A percentile compares a stretch with the other conserved stretches of the same genome.
Conservation (phyloP, 225 moss, liverwort and hornwort genomes). For the Takakia lepidozioides region DNA sequence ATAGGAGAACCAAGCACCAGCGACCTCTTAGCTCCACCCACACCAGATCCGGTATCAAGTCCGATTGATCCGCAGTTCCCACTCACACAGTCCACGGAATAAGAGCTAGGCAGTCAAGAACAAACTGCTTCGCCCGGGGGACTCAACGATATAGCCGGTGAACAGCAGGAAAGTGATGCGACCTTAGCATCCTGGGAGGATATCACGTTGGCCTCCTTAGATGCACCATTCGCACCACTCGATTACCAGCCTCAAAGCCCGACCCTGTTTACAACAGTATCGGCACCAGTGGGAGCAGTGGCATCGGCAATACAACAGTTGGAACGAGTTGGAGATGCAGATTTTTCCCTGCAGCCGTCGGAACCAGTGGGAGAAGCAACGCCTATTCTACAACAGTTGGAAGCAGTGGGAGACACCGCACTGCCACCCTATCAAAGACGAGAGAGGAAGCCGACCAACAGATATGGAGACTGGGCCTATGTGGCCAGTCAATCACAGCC, state of each 20-base stretch:
- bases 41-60: too few species aligned
- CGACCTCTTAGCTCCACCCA: too few species aligned
- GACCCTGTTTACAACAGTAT: not conserved
- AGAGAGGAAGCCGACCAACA: not conserved
- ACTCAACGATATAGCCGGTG: not conserved
- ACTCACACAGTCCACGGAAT: too few species aligned
- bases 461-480: not conserved
- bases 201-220: not conserved
- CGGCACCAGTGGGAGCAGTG: not conserved
- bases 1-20: too few species aligned
- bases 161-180: not conserved
- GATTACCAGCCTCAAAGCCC: not conserved
- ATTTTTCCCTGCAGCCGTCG: too few species aligned
- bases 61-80: too few species aligned
- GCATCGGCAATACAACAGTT: too few species aligned
- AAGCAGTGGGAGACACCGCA: not conserved
- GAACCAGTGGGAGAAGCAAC: too few species aligned
- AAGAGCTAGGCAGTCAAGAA: not conserved
- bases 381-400: too few species aligned
- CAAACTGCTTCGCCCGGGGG: not conserved
- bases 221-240: not conserved
- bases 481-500: not conserved
- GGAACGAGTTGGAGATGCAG: too few species aligned
- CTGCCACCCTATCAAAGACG: not conserved
- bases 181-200: not conserved